phyloP scores from a whole-genome alignment of 495 filamentous ascomycete species.

The Chaetomium fimeti region DNA sequence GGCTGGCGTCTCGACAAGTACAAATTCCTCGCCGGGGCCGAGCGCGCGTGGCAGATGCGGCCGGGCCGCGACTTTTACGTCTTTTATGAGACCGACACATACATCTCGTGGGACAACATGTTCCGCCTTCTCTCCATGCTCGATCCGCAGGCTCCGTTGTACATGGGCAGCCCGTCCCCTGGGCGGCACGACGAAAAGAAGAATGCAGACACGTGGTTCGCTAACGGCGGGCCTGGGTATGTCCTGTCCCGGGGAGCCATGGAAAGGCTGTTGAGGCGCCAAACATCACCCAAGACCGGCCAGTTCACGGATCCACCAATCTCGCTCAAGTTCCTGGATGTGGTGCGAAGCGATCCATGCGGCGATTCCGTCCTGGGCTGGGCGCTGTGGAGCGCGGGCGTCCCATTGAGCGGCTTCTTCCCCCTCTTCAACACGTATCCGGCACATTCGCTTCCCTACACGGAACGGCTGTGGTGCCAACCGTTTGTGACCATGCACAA shows the following conservation, averaged over 20 bases:
- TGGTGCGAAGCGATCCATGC: conserved; percentile 47
- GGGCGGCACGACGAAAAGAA: conserved; percentile 30
- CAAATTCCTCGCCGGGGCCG: conserved; percentile 68
- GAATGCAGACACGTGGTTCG: conserved; percentile 40
- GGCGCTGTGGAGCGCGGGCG: conserved; percentile 43
- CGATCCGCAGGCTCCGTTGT: conserved; percentile 48
- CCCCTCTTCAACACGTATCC: conserved; percentile 54
- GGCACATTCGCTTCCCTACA: conserved; percentile 42
- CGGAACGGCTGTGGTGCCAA: conserved; percentile 53
- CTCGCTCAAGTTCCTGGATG: conserved; percentile 36
- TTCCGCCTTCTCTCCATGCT: conserved; percentile 55
- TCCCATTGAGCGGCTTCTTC: conserved; percentile 48
- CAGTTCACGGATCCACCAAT: conserved; percentile 33
- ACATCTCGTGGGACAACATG: conserved; percentile 59
- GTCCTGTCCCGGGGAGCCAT: conserved; percentile 53
- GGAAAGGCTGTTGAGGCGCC: conserved; percentile 37
- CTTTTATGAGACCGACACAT: conserved; percentile 69
- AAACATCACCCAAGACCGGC: conserved; percentile 27
- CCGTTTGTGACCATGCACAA: conserved; percentile 59
- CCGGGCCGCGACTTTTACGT: conserved; percentile 63
- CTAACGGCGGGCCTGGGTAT: conserved; percentile 56
- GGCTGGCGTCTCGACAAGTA: conserved; percentile 67
- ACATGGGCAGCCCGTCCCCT: conserved; percentile 56
- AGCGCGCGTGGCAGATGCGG: conserved; percentile 51
- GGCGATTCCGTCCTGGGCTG: conserved; percentile 56